Evolutionary conservation across 768 basidiomycete species (phyloP).

Genomic region (Collybiopsis confluens): DNA sequence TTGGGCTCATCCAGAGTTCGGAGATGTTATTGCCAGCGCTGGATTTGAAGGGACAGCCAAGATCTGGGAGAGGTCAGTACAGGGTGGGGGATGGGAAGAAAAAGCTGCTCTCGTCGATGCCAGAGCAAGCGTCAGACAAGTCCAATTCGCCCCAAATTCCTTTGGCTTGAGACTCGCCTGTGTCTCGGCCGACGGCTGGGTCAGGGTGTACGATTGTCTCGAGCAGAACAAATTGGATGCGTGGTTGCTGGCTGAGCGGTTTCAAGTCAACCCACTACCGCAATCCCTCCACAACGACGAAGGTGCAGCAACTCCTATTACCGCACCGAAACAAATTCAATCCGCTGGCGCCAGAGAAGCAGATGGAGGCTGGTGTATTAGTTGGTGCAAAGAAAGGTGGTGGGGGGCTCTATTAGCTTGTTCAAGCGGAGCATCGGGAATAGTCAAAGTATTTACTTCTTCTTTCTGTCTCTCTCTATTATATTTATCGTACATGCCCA

Average conservation of each 20-base stretch:
- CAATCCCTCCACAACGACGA: slow-evolving; percentile 52
- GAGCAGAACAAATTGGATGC: slow-evolving; percentile 67
- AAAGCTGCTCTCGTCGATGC: slow-evolving; percentile 76
- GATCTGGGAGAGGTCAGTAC: slow-evolving; percentile 74
- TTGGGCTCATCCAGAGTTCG: slow-evolving; percentile 95
- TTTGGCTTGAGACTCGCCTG: slow-evolving; percentile 92
- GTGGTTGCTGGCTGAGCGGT: slow-evolving; percentile 73
- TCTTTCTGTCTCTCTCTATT: neutral
- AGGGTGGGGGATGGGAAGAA: slow-evolving; percentile 62
- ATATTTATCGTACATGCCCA: slow-evolving; percentile 51
- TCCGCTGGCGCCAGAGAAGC: slow-evolving; percentile 70
- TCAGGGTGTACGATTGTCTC: slow-evolving; percentile 88
- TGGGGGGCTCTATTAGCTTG: slow-evolving; percentile 91
- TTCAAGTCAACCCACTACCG: slow-evolving; percentile 58
- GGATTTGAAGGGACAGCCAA: slow-evolving; percentile 92
- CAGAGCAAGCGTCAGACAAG: slow-evolving; percentile 76
- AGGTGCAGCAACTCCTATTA: slow-evolving; percentile 12
- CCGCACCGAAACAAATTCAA: slow-evolving; percentile 20
- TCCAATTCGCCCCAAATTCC: slow-evolving; percentile 85
- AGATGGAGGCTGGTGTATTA: slow-evolving; percentile 88
- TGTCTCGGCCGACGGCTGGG: slow-evolving; percentile 80
- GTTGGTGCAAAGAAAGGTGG: slow-evolving; percentile 95
- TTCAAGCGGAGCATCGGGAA: slow-evolving; percentile 64
- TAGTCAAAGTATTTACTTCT: slow-evolving; percentile 58
- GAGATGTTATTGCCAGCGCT: slow-evolving; percentile 78